Evolutionary conservation across 768 basidiomycete species (phyloP), one percentile per base, ranked within the genome.

Genomic region (Vishniacozyma victoriae): DNA sequence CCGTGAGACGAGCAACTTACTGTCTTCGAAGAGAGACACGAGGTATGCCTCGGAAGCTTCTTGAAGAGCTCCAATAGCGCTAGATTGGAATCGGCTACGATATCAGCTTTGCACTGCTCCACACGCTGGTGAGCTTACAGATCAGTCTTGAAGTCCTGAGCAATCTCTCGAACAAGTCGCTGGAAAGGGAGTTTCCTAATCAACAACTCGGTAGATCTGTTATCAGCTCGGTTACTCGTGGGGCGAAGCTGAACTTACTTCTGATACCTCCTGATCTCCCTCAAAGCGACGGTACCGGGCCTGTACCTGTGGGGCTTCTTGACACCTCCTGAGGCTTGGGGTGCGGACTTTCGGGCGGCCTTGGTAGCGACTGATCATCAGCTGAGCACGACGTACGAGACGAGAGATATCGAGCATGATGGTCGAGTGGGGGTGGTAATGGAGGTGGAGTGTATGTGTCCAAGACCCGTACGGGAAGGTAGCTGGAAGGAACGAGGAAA

Each of bases 251-350:
- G 18, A 6, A 55, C 64, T 60, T 52, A 67, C 62, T 63, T 67
- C 54, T 68, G 70, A 64, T 70, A 70, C 53, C 66, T 54, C 57
- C 82, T 74, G 60, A 84, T 85, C 74, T 85, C 83, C 75, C 83
- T 81, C 50, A 85, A 79, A 60, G 84, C 83, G 72, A 85, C 83
- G 41, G 82, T 85, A 72, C 83, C 84, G 48, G 83, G 83, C 73
- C 82, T 79, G 78, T 84, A 85, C 48, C 84, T 79, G 81, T 84
- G 84, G 57, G 83, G 83, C 75, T 84, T 85, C 80, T 85, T 86
- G 71, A 86, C 82, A 71, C 82, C 82, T 69, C 81, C 80, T 59
- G 80, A 71, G 40, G 78, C 74, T 52, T 46, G 49, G 44, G 78
- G 72, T 51, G 45, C 57, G 41, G 49, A 49, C 22, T 60, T 70